Evolutionary conservation across 2,329 filamentous ascomycete species (phyloP).

Genomic region (Arthrobotrys pseudoclavata): DNA sequence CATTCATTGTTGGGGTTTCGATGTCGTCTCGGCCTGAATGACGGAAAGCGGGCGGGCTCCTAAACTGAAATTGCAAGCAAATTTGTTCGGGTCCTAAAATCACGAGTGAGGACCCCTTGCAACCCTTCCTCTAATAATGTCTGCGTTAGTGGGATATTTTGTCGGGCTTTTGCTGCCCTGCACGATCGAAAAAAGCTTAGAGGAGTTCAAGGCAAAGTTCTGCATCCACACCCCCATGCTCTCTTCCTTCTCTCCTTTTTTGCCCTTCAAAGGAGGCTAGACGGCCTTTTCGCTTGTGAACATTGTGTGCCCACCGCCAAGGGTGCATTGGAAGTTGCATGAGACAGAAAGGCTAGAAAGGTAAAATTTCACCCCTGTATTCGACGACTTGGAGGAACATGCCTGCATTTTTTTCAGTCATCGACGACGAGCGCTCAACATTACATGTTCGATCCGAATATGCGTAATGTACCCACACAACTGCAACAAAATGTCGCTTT

Average conservation of each 20-base stretch:
- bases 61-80: slow-evolving; percentile 58
- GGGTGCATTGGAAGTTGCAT: slow-evolving; percentile 58
- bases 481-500: slow-evolving; percentile 33
- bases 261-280: slow-evolving; percentile 55
- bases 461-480: slow-evolving; percentile 48
- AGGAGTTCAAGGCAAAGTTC: slow-evolving; percentile 55
- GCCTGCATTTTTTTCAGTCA: slow-evolving; percentile 45
- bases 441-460: slow-evolving; percentile 29
- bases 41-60: slow-evolving; percentile 53
- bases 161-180: slow-evolving; percentile 31
- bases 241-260: slow-evolving; percentile 42
- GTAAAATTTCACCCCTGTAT: slow-evolving; percentile 55
- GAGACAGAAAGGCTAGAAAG: slow-evolving; percentile 47
- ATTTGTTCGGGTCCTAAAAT: slow-evolving; percentile 38
- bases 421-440: slow-evolving; percentile 35
- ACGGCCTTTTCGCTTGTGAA: slow-evolving; percentile 50
- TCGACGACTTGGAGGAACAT: slow-evolving; percentile 45
- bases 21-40: slow-evolving; percentile 51
- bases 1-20: slow-evolving; percentile 49
- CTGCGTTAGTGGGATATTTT: slow-evolving; percentile 57
- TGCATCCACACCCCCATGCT: slow-evolving; percentile 42
- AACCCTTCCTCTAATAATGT: slow-evolving; percentile 38
- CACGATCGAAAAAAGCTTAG: slow-evolving; percentile 58
- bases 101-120: slow-evolving; percentile 46
- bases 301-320: slow-evolving; percentile 44